Conservation (phyloP, 331 rosid species). For the Cydonia oblonga region DNA sequence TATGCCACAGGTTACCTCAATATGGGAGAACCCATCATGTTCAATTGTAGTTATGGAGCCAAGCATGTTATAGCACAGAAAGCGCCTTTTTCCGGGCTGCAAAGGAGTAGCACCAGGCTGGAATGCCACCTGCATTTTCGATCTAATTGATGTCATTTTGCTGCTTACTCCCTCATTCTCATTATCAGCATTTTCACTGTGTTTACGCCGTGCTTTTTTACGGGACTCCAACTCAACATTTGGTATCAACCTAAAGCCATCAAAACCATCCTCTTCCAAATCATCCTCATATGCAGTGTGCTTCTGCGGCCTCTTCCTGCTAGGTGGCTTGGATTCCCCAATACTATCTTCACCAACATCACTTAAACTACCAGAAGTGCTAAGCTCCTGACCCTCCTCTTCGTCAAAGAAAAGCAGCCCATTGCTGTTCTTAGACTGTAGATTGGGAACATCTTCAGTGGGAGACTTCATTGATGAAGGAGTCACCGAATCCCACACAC, state of each 20-base stretch:
- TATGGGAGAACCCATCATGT: slow-evolving; percentile 79
- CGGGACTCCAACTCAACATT: slow-evolving; percentile 47
- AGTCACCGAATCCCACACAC: slow-evolving; percentile 80
- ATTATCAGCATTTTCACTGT: slow-evolving; percentile 34
- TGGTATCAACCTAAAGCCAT: slow-evolving; percentile 30
- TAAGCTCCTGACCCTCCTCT: slow-evolving; percentile 58
- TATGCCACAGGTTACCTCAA: slow-evolving; percentile 47
- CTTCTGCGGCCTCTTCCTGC: slow-evolving; percentile 66
- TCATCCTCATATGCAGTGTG: slow-evolving; percentile 32
- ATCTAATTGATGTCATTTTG: slow-evolving; percentile 22
- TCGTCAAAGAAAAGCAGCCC: slow-evolving; percentile 79
- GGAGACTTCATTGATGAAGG: slow-evolving; percentile 95
- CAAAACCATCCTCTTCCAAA: slow-evolving; percentile 34
- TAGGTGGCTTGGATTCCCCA: slow-evolving; percentile 48
- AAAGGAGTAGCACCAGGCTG: slow-evolving; percentile 84
- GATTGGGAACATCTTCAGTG: slow-evolving; percentile 63
- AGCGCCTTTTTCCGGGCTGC: slow-evolving; percentile 70
- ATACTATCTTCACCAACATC: slow-evolving; percentile 66
- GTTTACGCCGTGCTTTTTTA: slow-evolving; percentile 38
- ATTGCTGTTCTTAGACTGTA: slow-evolving; percentile 40
- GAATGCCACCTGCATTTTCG: slow-evolving; percentile 76
- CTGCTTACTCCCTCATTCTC: slow-evolving; percentile 30
- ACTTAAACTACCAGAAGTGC: slow-evolving; percentile 56
- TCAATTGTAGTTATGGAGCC: slow-evolving; percentile 78
- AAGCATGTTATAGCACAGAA: slow-evolving; percentile 89